A percentile compares a stretch with the other conserved stretches of the same genome.
phyloP scores from a whole-genome alignment of 768 basidiomycete genomes.

The Calocybe cyanea region DNA sequence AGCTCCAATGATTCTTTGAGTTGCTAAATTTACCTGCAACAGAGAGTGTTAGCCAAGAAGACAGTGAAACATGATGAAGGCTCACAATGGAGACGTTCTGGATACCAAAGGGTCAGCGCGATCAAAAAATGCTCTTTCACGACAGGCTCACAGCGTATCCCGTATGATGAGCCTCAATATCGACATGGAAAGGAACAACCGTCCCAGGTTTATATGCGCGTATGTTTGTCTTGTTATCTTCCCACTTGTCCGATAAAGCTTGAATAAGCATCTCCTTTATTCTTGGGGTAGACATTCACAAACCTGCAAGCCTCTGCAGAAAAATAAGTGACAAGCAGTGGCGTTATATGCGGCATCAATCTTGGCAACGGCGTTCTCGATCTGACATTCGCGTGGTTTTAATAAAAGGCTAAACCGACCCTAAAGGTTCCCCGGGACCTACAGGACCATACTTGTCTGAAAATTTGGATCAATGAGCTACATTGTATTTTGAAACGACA shows the following conservation, averaged over 20 bases:
- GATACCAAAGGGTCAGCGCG: background rate
- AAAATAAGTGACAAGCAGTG: conserved; percentile 28
- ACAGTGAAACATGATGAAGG: background rate
- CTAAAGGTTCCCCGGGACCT: conserved; percentile 7
- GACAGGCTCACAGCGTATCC: conserved; percentile 26
- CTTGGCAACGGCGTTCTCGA: conserved; percentile 27
- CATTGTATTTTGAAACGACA: background rate
- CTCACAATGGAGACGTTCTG: conserved; percentile 32
- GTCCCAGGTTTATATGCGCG: conserved; percentile 25
- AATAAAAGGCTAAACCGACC: background rate
- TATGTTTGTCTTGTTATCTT: conserved; percentile 28
- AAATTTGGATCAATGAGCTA: background rate
- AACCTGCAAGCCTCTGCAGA: conserved; percentile 30
- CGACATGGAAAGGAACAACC: conserved; percentile 26
- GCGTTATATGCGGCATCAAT: conserved; percentile 27
- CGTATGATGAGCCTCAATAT: conserved; percentile 32
- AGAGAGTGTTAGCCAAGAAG: background rate
- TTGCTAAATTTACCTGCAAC: conserved; percentile 25
- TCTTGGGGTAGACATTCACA: conserved; percentile 1
- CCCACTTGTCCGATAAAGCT: conserved; percentile 15
- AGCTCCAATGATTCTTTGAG: conserved; percentile 24
- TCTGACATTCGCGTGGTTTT: conserved; percentile 16
- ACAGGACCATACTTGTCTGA: conserved; percentile 28
- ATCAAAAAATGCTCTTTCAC: background rate
- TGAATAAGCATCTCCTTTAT: background rate